phyloP scores from a whole-genome alignment of 139 green algal genomes.

The Parachlorella kessleri region DNA sequence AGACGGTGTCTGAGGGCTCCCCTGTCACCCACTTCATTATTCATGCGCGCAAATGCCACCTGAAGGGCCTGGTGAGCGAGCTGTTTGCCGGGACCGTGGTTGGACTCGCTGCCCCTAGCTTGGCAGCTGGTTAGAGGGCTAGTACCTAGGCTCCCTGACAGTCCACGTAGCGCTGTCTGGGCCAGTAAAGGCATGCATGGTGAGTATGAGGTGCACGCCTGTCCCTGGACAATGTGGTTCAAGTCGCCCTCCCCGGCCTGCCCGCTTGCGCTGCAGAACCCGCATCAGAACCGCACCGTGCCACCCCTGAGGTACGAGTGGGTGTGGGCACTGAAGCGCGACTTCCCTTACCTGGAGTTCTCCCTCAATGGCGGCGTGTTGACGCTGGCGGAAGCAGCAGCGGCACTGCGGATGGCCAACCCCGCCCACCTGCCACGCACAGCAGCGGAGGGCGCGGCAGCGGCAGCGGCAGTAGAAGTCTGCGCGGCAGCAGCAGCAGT shows the following conservation, averaged over 20 bases:
- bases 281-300: constrained; percentile 90
- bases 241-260: no score
- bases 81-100: no score
- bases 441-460: background rate
- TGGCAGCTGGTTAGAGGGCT: no score
- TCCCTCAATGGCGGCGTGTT: constrained; percentile 68
- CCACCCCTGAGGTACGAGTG: constrained; percentile 86
- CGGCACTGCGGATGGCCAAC: constrained; percentile 50
- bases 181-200: no score
- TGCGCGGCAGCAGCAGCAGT: background rate
- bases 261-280: constrained; percentile 38
- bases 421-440: no score
- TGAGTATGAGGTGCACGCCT: no score
- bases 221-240: no score
- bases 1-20: constrained; percentile 62
- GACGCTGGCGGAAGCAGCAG: constrained; percentile 32
- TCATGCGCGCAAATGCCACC: constrained; percentile 93
- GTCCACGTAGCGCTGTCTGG: no score
- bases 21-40: constrained; percentile 89
- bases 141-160: no score
- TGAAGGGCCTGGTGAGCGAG: constrained; percentile 87
- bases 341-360: constrained; percentile 92
- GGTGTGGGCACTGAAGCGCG: constrained; percentile 82
- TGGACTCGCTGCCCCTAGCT: no score
- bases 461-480: background rate